phyloP scores from a whole-genome alignment of 345 rosid genomes.

The Rhodomyrtus tomentosa region DNA sequence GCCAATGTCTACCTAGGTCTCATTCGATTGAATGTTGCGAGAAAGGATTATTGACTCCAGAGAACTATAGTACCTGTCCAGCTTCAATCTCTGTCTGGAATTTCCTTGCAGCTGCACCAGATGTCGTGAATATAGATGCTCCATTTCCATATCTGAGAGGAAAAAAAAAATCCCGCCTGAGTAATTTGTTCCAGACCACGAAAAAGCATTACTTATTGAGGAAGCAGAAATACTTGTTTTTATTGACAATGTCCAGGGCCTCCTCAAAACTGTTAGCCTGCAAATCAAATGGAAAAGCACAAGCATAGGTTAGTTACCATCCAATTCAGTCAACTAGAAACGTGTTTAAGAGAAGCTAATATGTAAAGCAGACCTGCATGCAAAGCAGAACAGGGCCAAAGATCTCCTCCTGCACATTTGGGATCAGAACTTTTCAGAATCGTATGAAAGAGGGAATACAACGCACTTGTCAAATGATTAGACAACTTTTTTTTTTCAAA shows the following conservation, averaged over 20 bases:
- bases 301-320: neutral
- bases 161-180: neutral
- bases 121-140: constrained; percentile 81
- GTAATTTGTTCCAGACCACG: neutral
- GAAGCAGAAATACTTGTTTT: constrained; percentile 44
- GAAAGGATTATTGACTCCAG: neutral
- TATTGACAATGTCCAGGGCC: constrained; percentile 70
- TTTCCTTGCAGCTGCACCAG: constrained; percentile 92
- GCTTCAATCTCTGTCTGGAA: constrained; percentile 92
- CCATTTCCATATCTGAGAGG: constrained; percentile 86
- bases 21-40: neutral
- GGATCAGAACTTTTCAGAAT: neutral
- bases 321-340: neutral
- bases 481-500: neutral
- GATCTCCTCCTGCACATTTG: constrained; percentile 76
- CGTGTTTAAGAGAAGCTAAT: neutral
- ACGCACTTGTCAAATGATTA: neutral
- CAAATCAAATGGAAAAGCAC: constrained; percentile 1
- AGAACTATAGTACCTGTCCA: constrained; percentile 57
- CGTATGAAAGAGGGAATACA: neutral
- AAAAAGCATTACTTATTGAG: neutral
- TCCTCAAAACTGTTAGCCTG: constrained; percentile 90
- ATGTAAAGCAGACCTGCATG: constrained; percentile 52
- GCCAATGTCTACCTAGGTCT: neutral
- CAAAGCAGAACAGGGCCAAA: constrained; percentile 97